Base-by-base conservation (phyloP, 257 asterid species). In the Thymus mandschuricus region DNA sequence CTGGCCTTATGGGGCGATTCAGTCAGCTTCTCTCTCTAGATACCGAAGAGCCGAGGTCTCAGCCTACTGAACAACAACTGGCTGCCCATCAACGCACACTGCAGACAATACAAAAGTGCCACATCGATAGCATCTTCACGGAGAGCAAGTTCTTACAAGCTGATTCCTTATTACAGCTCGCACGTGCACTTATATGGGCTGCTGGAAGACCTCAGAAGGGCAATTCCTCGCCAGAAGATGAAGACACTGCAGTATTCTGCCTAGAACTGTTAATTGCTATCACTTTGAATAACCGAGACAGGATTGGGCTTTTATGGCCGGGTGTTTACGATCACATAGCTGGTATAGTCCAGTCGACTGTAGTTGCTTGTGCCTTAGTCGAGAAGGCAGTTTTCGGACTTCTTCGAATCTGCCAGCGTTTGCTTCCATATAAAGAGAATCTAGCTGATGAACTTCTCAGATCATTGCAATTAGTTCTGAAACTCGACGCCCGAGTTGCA, bases 81-180 rank as follows among this genome's bases (percentile, higher is more conserved):
- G 96, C 96, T 48, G 97, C 98, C 75, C 98, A 91, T 82, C 98
- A 93, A 68, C 96, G 96, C 69, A 91, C 98, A 0, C 92, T 93
- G 66, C 96, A 89, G 82, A 93, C 97, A 33, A 93, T 93, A 56
- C 97, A 93, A 77, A 93, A 89, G 79, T 93, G 98, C 64, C 98
- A 87, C 66, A 91, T 93, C 29, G 97, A 93, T 76, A 91, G 92
- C 79, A 93, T 91, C 74, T 93, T 93, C 77, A 91, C 97, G 0
- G 98, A 89, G 66, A 93, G 97, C 83, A 93, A 93, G 86, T 91
- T 93, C 78, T 86, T 93, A 60, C 83, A 81, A 59, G 88, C 96
- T 38, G 97, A 93, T 76, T 91, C 98, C 11, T 72, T 93, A 56
- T 87, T 87, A 62, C 98, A 93, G 87, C 95, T 93, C 38, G 97